These are phyloP conservation scores for Pulchroboletus neoregius DNA, from an alignment of 1,284 basidiomycete species.

Conservation along the genomic window DNA sequence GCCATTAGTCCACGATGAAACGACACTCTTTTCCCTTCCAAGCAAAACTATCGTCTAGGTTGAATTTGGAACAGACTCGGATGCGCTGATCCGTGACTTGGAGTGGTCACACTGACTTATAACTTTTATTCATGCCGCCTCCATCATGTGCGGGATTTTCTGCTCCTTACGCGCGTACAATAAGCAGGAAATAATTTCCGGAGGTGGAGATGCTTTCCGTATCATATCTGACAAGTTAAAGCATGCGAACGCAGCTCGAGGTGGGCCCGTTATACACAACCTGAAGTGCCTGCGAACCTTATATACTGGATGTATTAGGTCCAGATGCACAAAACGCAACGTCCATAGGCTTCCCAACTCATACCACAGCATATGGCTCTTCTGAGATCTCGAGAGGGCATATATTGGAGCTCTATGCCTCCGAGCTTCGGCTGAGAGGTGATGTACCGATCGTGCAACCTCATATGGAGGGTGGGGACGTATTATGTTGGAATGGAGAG, in stretches of 20 bases:
- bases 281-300: not conserved
- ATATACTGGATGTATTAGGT: conserved; percentile 38
- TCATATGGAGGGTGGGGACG: conserved; percentile 53
- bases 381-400: conserved; percentile 20
- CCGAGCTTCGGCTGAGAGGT: conserved; percentile 80
- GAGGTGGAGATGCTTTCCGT: conserved; percentile 22
- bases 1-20: not conserved
- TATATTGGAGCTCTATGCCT: conserved; percentile 56
- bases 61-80: too few species aligned
- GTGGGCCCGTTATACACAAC: conserved; percentile 32
- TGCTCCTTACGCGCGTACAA: conserved; percentile 30
- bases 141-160: conserved; percentile 60
- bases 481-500: conserved; percentile 91
- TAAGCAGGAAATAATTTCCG: conserved; percentile 5
- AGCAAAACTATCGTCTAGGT: too few species aligned
- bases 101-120: too few species aligned
- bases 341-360: conserved; percentile 17
- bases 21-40: too few species aligned
- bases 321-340: conserved; percentile 53
- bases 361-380: not conserved
- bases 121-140: conserved; percentile 4
- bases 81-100: too few species aligned
- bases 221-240: conserved; percentile 37
- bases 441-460: conserved; percentile 64
- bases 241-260: conserved; percentile 47